A percentile compares a stretch with the other conserved stretches of the same genome.
Conservation (phyloP, 192 early-diverging fungal genomes). For the Linderina pennispora region DNA sequence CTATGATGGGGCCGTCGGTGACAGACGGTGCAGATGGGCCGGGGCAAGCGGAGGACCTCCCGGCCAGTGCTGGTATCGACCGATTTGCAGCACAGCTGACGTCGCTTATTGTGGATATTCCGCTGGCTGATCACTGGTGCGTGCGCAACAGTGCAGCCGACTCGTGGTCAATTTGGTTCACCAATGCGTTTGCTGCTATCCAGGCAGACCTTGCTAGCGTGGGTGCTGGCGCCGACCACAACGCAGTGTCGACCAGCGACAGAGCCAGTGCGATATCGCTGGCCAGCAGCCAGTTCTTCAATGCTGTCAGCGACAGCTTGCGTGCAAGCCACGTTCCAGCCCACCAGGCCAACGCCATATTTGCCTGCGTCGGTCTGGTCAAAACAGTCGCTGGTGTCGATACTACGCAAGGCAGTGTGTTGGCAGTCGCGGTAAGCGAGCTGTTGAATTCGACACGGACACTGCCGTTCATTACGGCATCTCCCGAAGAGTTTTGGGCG, state of each 20-base stretch:
- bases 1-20: slow-evolving; percentile 2
- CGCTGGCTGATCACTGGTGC: slow-evolving; percentile 23
- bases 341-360: slow-evolving; percentile 15
- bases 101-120: slow-evolving; percentile 8
- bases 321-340: slow-evolving; percentile 12
- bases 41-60: background rate
- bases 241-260: no score
- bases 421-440: no score
- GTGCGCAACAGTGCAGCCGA: slow-evolving; percentile 16
- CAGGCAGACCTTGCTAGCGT: background rate
- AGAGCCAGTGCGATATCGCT: background rate
- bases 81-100: slow-evolving; percentile 1
- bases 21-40: background rate
- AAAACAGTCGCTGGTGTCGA: slow-evolving; percentile 17
- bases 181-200: background rate
- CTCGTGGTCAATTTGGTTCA: slow-evolving; percentile 25
- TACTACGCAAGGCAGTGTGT: no score
- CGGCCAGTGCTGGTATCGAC: background rate
- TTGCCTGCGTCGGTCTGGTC: slow-evolving; percentile 13
- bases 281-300: background rate
- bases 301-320: background rate
- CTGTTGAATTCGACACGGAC: slow-evolving; percentile 1
- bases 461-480: slow-evolving; percentile 1
- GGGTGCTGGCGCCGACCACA: background rate
- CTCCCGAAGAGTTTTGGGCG: slow-evolving; percentile 10